Conservation (phyloP, 2,329 filamentous ascomycete genomes). For the Monilinia aucupariae region DNA sequence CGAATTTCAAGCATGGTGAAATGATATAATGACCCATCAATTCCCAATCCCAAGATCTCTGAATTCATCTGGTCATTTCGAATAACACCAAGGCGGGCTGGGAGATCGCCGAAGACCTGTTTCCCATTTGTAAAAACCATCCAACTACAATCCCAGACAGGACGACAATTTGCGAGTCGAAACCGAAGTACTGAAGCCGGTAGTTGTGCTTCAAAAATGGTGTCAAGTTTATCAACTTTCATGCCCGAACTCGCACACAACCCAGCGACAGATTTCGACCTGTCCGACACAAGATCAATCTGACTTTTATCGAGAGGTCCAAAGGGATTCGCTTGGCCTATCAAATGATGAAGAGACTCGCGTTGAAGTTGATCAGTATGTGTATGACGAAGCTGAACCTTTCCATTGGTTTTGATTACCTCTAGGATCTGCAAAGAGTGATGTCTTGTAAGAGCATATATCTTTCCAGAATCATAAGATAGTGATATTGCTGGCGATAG, state of each 20-base stretch:
- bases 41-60: conserved; percentile 58
- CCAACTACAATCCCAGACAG: conserved; percentile 30
- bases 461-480: conserved; percentile 42
- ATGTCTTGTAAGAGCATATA: conserved; percentile 45
- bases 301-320: not conserved
- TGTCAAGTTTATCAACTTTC: conserved; percentile 31
- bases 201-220: conserved; percentile 53
- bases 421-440: conserved; percentile 55
- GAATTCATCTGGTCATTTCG: not conserved
- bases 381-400: conserved; percentile 29
- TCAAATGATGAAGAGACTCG: conserved; percentile 29
- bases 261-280: conserved; percentile 31
- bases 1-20: conserved; percentile 60
- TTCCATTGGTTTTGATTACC: conserved; percentile 26
- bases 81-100: not conserved
- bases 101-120: not conserved
- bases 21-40: conserved; percentile 65
- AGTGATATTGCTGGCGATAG: conserved; percentile 50
- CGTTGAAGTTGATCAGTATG: conserved; percentile 34
- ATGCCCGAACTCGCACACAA: conserved; percentile 30
- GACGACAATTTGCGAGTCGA: conserved; percentile 45
- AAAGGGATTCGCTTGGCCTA: conserved; percentile 4
- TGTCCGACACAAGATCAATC: conserved; percentile 34
- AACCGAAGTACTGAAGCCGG: conserved; percentile 53
- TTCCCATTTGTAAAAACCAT: not conserved